Percentiles rank a stretch among this genome's conserved stretches.
Evolutionary conservation across 805 yeast species (phyloP).

Genomic region (Candida patagonica): DNA sequence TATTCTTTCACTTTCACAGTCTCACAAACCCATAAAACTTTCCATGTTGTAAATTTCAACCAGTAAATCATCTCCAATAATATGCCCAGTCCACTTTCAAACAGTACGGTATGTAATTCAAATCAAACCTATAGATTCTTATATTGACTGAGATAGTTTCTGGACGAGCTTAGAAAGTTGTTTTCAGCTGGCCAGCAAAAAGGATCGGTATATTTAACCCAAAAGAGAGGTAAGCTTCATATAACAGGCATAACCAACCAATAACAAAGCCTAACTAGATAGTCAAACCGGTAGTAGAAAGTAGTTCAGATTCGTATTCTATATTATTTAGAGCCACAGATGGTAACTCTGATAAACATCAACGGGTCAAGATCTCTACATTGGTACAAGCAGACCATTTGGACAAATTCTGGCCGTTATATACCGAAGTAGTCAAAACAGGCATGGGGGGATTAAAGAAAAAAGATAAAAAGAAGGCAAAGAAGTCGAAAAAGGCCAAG

Average conservation of each 20-base stretch:
- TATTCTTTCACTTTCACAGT: no score
- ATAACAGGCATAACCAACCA: not conserved
- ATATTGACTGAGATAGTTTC: no score
- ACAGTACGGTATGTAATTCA: no score
- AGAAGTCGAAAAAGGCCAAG: slow-evolving; percentile 30
- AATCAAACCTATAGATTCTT: no score
- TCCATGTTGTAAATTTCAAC: no score
- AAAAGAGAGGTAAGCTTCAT: slow-evolving; percentile 25
- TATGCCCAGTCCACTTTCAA: no score
- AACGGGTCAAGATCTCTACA: slow-evolving; percentile 59
- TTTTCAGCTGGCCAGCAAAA: slow-evolving; percentile 20
- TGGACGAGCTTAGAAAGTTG: slow-evolving; percentile 20
- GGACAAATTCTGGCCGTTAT: slow-evolving; percentile 69
- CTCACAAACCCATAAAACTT: no score
- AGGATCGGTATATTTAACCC: slow-evolving; percentile 30
- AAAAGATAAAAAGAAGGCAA: slow-evolving; percentile 70
- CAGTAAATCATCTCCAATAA: no score
- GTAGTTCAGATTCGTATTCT: slow-evolving; percentile 41
- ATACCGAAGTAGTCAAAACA: slow-evolving; percentile 55
- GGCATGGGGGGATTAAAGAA: slow-evolving; percentile 71
- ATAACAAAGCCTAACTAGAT: not conserved
- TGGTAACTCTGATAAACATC: slow-evolving; percentile 42
- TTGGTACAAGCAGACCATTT: slow-evolving; percentile 53
- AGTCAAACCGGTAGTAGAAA: not conserved
- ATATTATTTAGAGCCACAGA: slow-evolving; percentile 60